A percentile compares a stretch with the other conserved stretches of the same genome.
Conservation (phyloP, 2,329 filamentous ascomycete species). For the Colletotrichum sp. region DNA sequence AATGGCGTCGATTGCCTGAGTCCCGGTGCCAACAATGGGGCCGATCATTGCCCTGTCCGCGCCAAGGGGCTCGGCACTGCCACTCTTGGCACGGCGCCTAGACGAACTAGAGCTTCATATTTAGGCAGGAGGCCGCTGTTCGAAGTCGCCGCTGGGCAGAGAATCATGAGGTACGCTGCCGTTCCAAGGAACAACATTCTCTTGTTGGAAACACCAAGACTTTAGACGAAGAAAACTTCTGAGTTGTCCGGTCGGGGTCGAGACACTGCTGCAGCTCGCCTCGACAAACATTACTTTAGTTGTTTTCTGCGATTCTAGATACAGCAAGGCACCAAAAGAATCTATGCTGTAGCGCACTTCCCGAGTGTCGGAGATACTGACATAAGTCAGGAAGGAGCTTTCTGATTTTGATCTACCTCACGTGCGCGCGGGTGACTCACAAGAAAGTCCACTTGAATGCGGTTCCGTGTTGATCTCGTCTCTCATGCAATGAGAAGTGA, state of each 20-base stretch:
- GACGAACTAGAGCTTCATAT: conserved; percentile 10
- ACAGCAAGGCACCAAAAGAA: background rate
- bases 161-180: background rate
- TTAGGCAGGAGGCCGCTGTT: background rate
- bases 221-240: background rate
- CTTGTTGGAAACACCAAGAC: background rate
- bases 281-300: background rate
- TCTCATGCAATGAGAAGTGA: background rate
- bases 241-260: background rate
- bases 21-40: background rate
- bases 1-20: background rate
- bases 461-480: background rate
- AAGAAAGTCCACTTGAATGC: background rate
- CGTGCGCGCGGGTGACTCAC: background rate
- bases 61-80: conserved; percentile 12
- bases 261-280: background rate
- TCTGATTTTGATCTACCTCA: background rate
- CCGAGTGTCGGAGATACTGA: background rate
- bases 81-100: conserved; percentile 13
- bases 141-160: background rate
- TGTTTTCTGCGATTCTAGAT: background rate
- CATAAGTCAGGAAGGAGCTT: background rate
- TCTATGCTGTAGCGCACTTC: background rate
- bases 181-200: background rate
- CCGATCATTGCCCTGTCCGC: conserved; percentile 5